Evolutionary conservation across 345 rosid species (phyloP), one percentile per base, ranked within the genome.

Genomic region (Erysimum cheiranthoides): DNA sequence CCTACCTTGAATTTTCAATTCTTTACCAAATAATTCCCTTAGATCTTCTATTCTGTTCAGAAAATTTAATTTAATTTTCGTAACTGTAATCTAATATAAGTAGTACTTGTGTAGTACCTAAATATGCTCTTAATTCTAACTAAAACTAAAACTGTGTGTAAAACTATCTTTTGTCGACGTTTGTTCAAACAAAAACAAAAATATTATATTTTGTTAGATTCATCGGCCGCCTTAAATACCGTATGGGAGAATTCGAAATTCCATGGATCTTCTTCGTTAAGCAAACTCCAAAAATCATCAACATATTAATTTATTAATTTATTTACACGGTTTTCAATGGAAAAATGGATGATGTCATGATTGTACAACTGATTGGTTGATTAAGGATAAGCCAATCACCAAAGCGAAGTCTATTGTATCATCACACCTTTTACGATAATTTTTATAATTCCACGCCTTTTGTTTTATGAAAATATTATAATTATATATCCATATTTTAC

Each of bases 311-410:
- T 36, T 70, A 38, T 46, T 56, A 18, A n/a, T n/a, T n/a, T n/a
- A n/a, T n/a, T 10, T 32, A 25, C 14, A 43, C 10, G 35, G 35
- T 56, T 42, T 59, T 52, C 4, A 16, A 21, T 56, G n/a, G 47
- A 58, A 58, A 60, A 71, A 39, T 57, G 38, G 60, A 58, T 78
- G 77, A 78, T 21, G 68, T 78, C 77, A 72, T 58, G 42, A 71
- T 72, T 40, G 77, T 50, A 31, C 49, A 52, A 9, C 45, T 71
- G 77, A 78, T 78, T 78, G 77, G 73, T 57, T 57, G 56, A 66
- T 71, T 71, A 71, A 78, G 81, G 81, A 78, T 78, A 78, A 78
- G 73, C 81, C 81, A 78, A 71, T 78, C 69, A 71, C 68, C 56
- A 49, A 60, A 68, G 35, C 53, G 7, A 59, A 59, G 43, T 12